Percentiles rank a stretch among this genome's conserved stretches.
Conservation (phyloP, 495 filamentous ascomycete genomes). For the Hypoxylon rickii region DNA sequence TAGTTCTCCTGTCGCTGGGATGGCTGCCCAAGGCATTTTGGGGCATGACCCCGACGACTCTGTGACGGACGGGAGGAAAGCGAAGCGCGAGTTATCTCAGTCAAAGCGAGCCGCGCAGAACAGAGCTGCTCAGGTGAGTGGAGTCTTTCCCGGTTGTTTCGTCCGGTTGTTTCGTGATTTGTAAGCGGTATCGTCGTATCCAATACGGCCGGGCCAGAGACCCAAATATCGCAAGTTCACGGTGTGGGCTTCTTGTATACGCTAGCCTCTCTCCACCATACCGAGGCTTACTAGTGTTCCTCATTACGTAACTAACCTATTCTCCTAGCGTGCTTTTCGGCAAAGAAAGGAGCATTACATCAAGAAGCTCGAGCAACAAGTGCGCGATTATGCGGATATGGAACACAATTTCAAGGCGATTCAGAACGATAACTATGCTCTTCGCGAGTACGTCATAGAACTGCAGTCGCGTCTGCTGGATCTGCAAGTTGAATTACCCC, state of each 20-base stretch:
- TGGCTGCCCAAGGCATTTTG: slow-evolving; percentile 39
- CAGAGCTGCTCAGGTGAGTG: slow-evolving; percentile 85
- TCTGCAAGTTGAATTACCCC: slow-evolving; percentile 78
- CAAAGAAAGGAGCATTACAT: slow-evolving; percentile 98
- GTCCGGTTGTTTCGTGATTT: slow-evolving; percentile 14
- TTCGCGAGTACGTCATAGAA: slow-evolving; percentile 89
- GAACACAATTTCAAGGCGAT: slow-evolving; percentile 73
- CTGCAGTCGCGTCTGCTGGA: slow-evolving; percentile 90
- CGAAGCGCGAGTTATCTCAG: slow-evolving; percentile 87
- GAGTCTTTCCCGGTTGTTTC: background rate
- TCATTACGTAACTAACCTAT: slow-evolving; percentile 36
- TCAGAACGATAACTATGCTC: slow-evolving; percentile 83
- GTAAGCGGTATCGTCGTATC: slow-evolving; percentile 8
- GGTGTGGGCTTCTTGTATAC: slow-evolving; percentile 9
- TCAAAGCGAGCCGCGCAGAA: slow-evolving; percentile 98
- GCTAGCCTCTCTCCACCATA: slow-evolving; percentile 15
- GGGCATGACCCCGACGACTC: slow-evolving; percentile 37
- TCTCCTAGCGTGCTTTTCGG: slow-evolving; percentile 83
- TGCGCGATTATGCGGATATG: slow-evolving; percentile 71
- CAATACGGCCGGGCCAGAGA: slow-evolving; percentile 10
- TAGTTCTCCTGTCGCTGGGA: slow-evolving; percentile 31
- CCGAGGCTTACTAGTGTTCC: slow-evolving; percentile 1
- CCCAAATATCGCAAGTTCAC: slow-evolving; percentile 8
- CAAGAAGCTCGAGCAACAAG: slow-evolving; percentile 92
- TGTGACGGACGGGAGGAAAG: slow-evolving; percentile 49